Evolutionary conservation across 805 yeast genomes (phyloP), one percentile per base, ranked within the genome.

Genomic region (Brettanomyces naardenensis): DNA sequence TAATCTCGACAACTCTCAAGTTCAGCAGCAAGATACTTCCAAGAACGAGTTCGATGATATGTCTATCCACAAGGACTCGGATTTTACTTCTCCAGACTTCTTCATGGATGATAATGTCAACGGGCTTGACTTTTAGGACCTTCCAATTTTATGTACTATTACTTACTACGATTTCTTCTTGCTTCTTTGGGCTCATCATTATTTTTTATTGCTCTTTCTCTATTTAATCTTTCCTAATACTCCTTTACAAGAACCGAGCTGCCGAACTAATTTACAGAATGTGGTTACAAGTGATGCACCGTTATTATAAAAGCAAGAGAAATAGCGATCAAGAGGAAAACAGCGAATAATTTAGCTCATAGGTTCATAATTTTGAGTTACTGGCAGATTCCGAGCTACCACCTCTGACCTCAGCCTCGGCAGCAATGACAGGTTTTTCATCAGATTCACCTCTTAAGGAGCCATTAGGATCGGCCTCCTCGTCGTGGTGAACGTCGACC

Each of bases 51-150:
- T 32, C 17, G 33, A 31, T 11, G 25, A 32, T 13, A 10, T 21
- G 15, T 6, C 10, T 20, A 6, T 11, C 10, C 37, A 34, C 11
- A 23, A 33, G 39, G 65, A 66, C 2, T 44, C 53, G n/a, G 69
- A 68, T 5, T 66, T 68, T 37, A 52, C 41, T 49, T 56, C 21
- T 41, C 58, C 50, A 9, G 38, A 34, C 6, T 34, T 34, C 31
- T 34, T 34, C n/a, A 18, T 27, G 31, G 37, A 34, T 6, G 37
- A 34, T 23, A 20, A 28, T n/a, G 30, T 28, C 15, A 10, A 28
- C 6, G 30, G 34, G 13, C 17, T 31, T 13, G 23, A 20, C 25
- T 31, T 31, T 30, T 30, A 28, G 18, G 30, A 27, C 6, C 13
- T 14, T 7, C 15, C 18, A 27, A 27, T n/a, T 25, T 25, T 25